phyloP scores from a whole-genome alignment of 257 asterid genomes.

The Anisodus acutangulus region DNA sequence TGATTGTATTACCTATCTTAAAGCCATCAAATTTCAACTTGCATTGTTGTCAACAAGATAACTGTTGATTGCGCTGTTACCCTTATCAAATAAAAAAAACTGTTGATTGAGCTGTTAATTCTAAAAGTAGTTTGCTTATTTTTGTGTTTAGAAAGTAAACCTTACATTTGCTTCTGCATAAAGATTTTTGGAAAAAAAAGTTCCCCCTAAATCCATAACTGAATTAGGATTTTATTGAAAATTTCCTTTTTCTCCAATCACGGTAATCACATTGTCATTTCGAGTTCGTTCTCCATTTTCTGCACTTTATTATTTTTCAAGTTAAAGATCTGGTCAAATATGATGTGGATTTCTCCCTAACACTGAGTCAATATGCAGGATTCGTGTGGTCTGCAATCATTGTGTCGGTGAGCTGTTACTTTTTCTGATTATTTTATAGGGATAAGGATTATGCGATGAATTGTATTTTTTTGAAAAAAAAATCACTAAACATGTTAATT shows the following conservation, averaged over 20 bases:
- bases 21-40: neutral
- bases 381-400: conserved; percentile 44
- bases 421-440: conserved; percentile 15
- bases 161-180: neutral
- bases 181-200: neutral
- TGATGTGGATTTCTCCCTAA: conserved; percentile 29
- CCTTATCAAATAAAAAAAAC: neutral
- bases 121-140: neutral
- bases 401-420: conserved; percentile 45
- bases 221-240: conserved; percentile 3
- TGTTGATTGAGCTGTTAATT: neutral
- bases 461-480: neutral
- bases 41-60: conserved; percentile 7
- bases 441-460: conserved; percentile 13
- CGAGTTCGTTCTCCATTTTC: conserved; percentile 24
- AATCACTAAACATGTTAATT: conserved; percentile 18
- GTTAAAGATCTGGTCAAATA: conserved; percentile 21
- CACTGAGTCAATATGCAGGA: conserved; percentile 47
- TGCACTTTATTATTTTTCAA: neutral
- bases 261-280: conserved; percentile 24
- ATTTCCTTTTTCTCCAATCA: neutral
- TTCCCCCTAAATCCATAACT: neutral
- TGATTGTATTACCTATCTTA: neutral
- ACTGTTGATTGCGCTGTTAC: neutral
- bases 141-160: neutral